Evolutionary conservation across 2,329 filamentous ascomycete genomes (phyloP), one percentile per base, ranked within the genome.

Genomic region (Fusarium drepaniforme): DNA sequence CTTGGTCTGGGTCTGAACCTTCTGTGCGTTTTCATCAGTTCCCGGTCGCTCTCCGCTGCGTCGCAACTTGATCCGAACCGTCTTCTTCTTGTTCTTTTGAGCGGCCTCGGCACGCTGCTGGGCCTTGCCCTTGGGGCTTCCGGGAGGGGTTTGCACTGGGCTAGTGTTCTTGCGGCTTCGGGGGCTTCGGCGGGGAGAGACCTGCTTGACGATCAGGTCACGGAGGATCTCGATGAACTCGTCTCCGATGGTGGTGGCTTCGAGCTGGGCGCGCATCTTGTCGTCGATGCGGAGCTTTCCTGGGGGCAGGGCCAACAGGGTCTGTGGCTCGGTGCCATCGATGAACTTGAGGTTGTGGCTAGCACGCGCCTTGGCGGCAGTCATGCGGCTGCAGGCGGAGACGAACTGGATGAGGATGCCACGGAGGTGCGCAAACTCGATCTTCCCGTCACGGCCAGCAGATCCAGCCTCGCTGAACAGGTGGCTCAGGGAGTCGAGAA

Each of bases 401-500:
- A 80, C 33, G 15, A 66, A 75, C 30, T 62, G 28, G 33, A 80
- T 23, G 4, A 80, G 66, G 11, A 16, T 40, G 3, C 64, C 8
- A 25, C 70, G 65, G 5, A 79, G 28, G 15, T 68, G 49, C 3
- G 46, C 7, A 18, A 80, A 79, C 35, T 79, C 75, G 21, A 57
- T 37, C 0, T 62, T 8, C 9, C 51, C 56, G 18, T 62, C 46
- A 30, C 63, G 73, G 2, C 63, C 56, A 1, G 68, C 66, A 8
- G 25, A 9, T 13, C 59, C 63, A 16, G 73, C 71, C 63, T 80
- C 78, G n/a, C 51, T 18, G n/a, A 80, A 80, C 13, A 80, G 42
- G 0, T 42, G 11, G 9, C 40, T 42, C 7, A 80, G 35, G 2
- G 69, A 78, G 0, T 46, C 42, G 23, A 72, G 61, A 25, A 80